A percentile compares a stretch with the other conserved stretches of the same genome.
Evolutionary conservation across 2,329 filamentous ascomycete genomes (phyloP).

Genomic region (Alternaria ethzedia): DNA sequence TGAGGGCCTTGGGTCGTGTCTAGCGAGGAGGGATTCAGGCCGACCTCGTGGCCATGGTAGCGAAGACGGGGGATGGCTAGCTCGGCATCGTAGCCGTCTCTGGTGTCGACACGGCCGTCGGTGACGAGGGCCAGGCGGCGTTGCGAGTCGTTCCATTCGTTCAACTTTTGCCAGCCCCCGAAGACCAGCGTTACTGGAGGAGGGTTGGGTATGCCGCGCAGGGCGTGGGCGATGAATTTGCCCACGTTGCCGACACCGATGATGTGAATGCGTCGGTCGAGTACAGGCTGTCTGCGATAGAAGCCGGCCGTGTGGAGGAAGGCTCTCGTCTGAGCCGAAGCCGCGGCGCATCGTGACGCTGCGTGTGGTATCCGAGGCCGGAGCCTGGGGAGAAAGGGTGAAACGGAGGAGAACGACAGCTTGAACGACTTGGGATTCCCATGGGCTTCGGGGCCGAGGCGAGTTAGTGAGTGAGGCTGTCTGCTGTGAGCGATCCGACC

Average conservation of each 20-base stretch:
- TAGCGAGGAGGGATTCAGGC: conserved; percentile 13
- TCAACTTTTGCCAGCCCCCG: conserved; percentile 58
- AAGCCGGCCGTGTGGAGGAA: conserved; percentile 36
- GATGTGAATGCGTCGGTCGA: conserved; percentile 61
- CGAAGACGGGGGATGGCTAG: conserved; percentile 45
- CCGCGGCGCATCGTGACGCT: conserved; percentile 48
- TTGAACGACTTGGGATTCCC: conserved; percentile 37
- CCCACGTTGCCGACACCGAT: conserved; percentile 84
- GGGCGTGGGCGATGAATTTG: conserved; percentile 74
- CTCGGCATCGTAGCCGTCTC: conserved; percentile 56
- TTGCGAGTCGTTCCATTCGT: conserved; percentile 55
- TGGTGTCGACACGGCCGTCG: conserved; percentile 49
- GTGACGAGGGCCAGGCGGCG: conserved; percentile 56
- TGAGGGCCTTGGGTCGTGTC: conserved; percentile 9
- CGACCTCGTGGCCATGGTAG: conserved; percentile 48
- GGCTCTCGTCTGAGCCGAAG: conserved; percentile 37
- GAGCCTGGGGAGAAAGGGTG: conserved; percentile 52
- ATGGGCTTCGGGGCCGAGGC: conserved; percentile 9
- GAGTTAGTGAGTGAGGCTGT: conserved; percentile 19
- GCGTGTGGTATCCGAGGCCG: conserved; percentile 54
- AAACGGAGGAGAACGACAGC: conserved; percentile 51
- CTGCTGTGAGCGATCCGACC: conserved; percentile 6
- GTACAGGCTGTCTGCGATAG: conserved; percentile 38
- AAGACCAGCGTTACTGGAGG: conserved; percentile 84
- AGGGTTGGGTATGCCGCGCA: conserved; percentile 65